Conservation (phyloP, 768 basidiomycete species). For the Hydnomerulius pinastri region DNA sequence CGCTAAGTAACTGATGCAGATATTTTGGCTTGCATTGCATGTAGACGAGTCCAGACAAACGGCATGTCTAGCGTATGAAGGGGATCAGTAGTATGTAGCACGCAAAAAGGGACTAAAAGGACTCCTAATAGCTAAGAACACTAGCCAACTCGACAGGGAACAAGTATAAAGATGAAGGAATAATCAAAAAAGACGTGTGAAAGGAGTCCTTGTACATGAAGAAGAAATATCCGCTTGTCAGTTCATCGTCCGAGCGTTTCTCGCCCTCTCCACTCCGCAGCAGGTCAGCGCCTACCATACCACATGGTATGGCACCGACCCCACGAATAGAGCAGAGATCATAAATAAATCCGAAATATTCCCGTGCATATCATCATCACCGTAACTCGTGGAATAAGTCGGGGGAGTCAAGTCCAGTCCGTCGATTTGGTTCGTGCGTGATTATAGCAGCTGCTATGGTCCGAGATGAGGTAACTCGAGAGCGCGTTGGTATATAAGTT, state of each 20-base stretch:
- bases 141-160: slow-evolving; percentile 1
- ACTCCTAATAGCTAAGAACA: slow-evolving; percentile 18
- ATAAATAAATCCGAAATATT: slow-evolving; percentile 24
- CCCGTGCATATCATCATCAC: slow-evolving; percentile 28
- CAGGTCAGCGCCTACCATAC: slow-evolving; percentile 4
- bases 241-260: slow-evolving; percentile 21
- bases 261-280: slow-evolving; percentile 5
- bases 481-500: slow-evolving; percentile 31
- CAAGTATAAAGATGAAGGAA: background rate
- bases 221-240: slow-evolving; percentile 27
- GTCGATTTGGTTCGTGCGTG: slow-evolving; percentile 18
- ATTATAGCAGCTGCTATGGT: slow-evolving; percentile 30
- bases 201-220: slow-evolving; percentile 28
- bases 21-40: background rate
- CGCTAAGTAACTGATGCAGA: too few species aligned
- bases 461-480: slow-evolving; percentile 9
- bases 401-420: slow-evolving; percentile 11
- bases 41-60: slow-evolving; percentile 4
- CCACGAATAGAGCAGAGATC: slow-evolving; percentile 17
- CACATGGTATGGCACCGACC: slow-evolving; percentile 6
- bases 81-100: slow-evolving; percentile 4
- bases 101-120: slow-evolving; percentile 28
- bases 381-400: slow-evolving; percentile 23
- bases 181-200: slow-evolving; percentile 8
- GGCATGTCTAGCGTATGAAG: background rate